phyloP scores from a whole-genome alignment of 108 stramenopile genomes.

The Phaeodactylum tricornutum region DNA sequence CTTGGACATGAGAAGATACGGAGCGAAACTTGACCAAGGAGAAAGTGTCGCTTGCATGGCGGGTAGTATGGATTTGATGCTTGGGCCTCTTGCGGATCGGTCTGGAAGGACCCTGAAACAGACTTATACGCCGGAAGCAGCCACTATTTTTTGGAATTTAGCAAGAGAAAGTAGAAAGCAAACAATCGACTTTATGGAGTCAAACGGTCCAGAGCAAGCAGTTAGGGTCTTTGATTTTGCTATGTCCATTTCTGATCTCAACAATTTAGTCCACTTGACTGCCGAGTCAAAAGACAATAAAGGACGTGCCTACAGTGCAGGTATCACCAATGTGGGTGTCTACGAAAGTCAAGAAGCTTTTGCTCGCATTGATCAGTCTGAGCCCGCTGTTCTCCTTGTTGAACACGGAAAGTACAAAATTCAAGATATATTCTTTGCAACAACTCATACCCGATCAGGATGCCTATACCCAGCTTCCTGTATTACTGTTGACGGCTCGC shows the following conservation, averaged over 20 bases:
- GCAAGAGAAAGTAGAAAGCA: constrained; percentile 54
- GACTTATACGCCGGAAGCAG: constrained; percentile 15
- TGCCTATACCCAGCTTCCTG: constrained; percentile 59
- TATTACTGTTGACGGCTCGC: constrained; percentile 62
- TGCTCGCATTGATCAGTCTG: constrained; percentile 3
- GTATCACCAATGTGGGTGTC: constrained; percentile 74
- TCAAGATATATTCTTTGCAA: constrained; percentile 71
- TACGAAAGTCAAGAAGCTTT: constrained; percentile 66
- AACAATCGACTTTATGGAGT: constrained; percentile 54
- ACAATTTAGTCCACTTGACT: constrained; percentile 76
- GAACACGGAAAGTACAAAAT: constrained; percentile 64
- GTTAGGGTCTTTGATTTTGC: constrained; percentile 78
- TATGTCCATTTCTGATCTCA: constrained; percentile 73
- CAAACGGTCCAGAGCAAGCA: constrained; percentile 64
- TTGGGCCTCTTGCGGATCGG: constrained; percentile 56
- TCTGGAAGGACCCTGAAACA: constrained; percentile 43
- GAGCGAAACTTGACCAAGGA: constrained; percentile 53
- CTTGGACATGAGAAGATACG: constrained; percentile 78
- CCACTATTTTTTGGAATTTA: constrained; percentile 55
- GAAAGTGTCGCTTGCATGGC: constrained; percentile 78
- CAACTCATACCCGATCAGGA: constrained; percentile 64
- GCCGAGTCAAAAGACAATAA: constrained; percentile 63
- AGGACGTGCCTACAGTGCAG: constrained; percentile 80
- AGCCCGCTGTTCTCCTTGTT: constrained; percentile 8
- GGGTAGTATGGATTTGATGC: constrained; percentile 77